A percentile compares a stretch with the other conserved stretches of the same genome.
These are phyloP conservation scores for Penicillium ucsense DNA, from an alignment of 495 filamentous ascomycete genomes.

Conservation along the genomic window DNA sequence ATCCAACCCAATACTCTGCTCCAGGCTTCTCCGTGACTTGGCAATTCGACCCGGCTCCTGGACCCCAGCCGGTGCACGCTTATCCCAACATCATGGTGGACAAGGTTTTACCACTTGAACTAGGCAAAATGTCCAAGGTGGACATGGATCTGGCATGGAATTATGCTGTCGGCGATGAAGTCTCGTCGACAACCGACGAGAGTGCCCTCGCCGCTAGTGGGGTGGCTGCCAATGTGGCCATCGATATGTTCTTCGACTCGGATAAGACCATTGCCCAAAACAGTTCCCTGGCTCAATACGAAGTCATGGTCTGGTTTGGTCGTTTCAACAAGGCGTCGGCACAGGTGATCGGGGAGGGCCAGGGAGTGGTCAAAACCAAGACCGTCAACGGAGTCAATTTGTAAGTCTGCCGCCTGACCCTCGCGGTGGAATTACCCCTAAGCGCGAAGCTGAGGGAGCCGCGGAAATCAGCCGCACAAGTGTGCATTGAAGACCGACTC, in stretches of 20 bases:
- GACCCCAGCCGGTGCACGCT: constrained; percentile 24
- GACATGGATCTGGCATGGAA: constrained; percentile 26
- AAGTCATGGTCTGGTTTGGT: constrained; percentile 40
- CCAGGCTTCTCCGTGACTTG: constrained; percentile 30
- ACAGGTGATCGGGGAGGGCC: constrained; percentile 17
- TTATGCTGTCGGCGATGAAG: constrained; percentile 23
- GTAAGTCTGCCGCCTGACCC: constrained; percentile 13
- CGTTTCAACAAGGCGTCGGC: constrained; percentile 14
- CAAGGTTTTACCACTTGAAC: constrained; percentile 12
- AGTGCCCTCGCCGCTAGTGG: constrained; percentile 3
- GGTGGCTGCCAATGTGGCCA: constrained; percentile 29
- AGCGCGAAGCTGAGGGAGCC: too few species aligned
- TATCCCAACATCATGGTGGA: constrained; percentile 28
- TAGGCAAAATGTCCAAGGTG: constrained; percentile 13
- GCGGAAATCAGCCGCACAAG: too few species aligned
- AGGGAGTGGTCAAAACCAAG: constrained; percentile 3
- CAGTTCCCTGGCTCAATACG: constrained; percentile 23
- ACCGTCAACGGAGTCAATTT: constrained; percentile 21
- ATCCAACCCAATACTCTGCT: constrained; percentile 19
- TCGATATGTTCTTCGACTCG: constrained; percentile 37
- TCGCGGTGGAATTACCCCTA: too few species aligned
- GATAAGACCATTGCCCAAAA: constrained; percentile 16
- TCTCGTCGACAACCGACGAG: constrained; percentile 7
- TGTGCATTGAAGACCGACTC: too few species aligned
- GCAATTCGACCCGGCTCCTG: constrained; percentile 18